Evolutionary conservation across 306 rosid genomes (phyloP), one percentile per base, ranked within the genome.

Genomic region (Canavalia gladiata): DNA sequence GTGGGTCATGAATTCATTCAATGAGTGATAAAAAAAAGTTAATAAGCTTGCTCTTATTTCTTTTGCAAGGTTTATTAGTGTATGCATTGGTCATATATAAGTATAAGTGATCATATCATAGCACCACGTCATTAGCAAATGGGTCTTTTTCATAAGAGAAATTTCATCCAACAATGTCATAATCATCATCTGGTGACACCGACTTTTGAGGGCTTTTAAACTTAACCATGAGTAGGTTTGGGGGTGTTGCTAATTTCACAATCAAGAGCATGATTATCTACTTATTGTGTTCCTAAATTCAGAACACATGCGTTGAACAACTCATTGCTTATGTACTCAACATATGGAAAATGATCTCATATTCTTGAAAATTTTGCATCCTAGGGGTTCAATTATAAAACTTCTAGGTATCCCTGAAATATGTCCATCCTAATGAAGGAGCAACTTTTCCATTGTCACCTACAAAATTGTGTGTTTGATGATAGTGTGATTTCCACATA

Each of bases 161-260:
- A 73, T 47, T 45, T 58, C 50, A 33, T 51, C 60, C 74, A 78
- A 74, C 60, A 74, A 75, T 63, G 63, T 74, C 80, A 74, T 82
- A 33, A 87, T 47, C 79, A 10, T 69, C 78, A 75, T 82, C 57
- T 45, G 74, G 74, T 68, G 89, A 86, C 79, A 82, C 76, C 83
- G 80, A 81, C 84, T 86, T 82, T 84, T 67, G 78, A 73, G 60
- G 85, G 62, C 60, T 76, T 77, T 62, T 8, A 73, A 82, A 47
- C 80, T 39, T 46, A 74, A 81, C 28, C 52, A 56, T 64, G 77
- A 67, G 82, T 47, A 56, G 82, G 84, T 81, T 84, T 65, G 45
- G 62, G 62, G 77, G 70, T 74, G 73, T 75, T 81, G 42, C 71
- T 50, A 74, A 52, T 78, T 68, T 84, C 57, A 74, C 12, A 65